Evolutionary conservation across 2,329 filamentous ascomycete species (phyloP).

Genomic region (Sarocladium oryzae): DNA sequence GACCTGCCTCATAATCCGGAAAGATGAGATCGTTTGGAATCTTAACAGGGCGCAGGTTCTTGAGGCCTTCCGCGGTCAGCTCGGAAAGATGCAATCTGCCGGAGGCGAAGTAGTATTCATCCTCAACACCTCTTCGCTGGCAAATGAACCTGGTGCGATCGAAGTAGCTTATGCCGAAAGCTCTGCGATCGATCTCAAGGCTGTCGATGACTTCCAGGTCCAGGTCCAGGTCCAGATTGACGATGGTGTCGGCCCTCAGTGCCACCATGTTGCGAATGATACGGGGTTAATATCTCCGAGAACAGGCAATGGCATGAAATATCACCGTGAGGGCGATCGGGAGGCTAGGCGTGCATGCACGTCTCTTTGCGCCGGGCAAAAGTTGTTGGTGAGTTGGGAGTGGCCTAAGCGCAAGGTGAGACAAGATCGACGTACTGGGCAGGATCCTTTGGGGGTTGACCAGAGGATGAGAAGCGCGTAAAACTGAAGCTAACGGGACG

Average conservation of each 20-base stretch:
- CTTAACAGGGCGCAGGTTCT: neutral
- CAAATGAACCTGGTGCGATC: slow-evolving; percentile 9
- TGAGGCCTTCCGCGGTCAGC: neutral
- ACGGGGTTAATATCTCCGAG: too few species aligned
- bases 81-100: neutral
- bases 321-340: too few species aligned
- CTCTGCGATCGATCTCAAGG: neutral
- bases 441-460: neutral
- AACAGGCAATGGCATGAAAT: too few species aligned
- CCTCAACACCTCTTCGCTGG: neutral
- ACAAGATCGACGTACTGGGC: too few species aligned
- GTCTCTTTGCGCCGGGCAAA: too few species aligned
- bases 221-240: neutral
- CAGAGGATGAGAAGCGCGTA: too few species aligned
- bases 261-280: too few species aligned
- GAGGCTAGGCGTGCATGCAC: too few species aligned
- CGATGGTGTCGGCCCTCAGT: too few species aligned
- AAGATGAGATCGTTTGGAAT: slow-evolving; percentile 5
- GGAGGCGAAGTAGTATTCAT: slow-evolving; percentile 4
- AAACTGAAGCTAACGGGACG: too few species aligned
- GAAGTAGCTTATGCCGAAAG: slow-evolving; percentile 3
- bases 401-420: slow-evolving; percentile 6
- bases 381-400: slow-evolving; percentile 3
- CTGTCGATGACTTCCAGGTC: slow-evolving; percentile 6
- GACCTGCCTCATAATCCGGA: neutral